A percentile compares a stretch with the other conserved stretches of the same genome.
Evolutionary conservation across 31 red algal genomes (phyloP).

Genomic region (Bonnemaisonia californica): DNA sequence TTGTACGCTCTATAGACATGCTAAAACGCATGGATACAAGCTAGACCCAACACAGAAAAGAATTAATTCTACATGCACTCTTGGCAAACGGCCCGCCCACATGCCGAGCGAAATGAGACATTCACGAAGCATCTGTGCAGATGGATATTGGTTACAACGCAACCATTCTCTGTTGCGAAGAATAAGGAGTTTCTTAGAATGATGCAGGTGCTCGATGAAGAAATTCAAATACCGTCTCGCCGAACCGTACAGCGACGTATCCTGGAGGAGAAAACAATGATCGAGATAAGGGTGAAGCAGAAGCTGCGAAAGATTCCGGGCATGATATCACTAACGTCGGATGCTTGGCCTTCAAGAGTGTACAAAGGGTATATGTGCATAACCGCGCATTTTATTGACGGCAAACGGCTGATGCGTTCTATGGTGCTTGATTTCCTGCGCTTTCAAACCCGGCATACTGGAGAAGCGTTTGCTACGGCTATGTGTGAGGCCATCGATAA

Average conservation of each 20-base stretch:
- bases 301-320: background rate
- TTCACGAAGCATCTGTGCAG: background rate
- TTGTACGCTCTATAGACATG: no score
- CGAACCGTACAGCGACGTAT: background rate
- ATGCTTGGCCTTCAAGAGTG: conserved; percentile 14
- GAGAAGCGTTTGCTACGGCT: background rate
- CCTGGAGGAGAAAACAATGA: background rate
- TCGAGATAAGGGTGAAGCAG: background rate
- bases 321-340: background rate
- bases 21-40: no score
- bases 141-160: background rate
- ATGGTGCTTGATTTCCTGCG: background rate
- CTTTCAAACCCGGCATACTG: background rate
- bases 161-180: background rate
- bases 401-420: background rate
- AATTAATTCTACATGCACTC: no score
- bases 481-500: background rate
- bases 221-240: background rate
- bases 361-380: background rate
- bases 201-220: background rate
- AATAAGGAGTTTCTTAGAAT: background rate
- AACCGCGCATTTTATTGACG: background rate
- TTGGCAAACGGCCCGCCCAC: no score
- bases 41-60: no score
- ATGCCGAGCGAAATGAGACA: background rate